Evolutionary conservation across 805 yeast species (phyloP).

Genomic region (Nakazawaea populi): DNA sequence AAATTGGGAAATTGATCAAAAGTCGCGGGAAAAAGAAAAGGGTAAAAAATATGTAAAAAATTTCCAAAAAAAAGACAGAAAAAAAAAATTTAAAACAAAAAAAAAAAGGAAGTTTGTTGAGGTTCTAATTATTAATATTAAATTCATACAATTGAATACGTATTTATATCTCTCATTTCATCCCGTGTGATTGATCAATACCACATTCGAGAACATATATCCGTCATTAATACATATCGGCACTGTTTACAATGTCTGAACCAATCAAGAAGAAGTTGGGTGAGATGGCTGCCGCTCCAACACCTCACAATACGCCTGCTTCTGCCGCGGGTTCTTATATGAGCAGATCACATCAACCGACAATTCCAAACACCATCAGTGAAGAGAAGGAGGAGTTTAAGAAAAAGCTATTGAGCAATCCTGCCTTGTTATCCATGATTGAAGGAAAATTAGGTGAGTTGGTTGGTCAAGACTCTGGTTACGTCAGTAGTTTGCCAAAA

Average conservation of each 20-base stretch:
- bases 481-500: slow-evolving; percentile 70
- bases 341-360: slow-evolving; percentile 51
- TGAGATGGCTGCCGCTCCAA: slow-evolving; percentile 88
- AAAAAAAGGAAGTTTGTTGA: too few relatives aligned
- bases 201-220: background rate
- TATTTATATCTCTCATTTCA: too few relatives aligned
- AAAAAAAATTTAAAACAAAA: too few relatives aligned
- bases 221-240: background rate
- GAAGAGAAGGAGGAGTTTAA: slow-evolving; percentile 50
- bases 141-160: background rate
- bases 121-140: background rate
- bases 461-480: slow-evolving; percentile 84
- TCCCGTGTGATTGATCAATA: too few relatives aligned
- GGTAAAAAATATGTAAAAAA: background rate
- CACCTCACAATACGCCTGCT: slow-evolving; percentile 98
- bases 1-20: background rate
- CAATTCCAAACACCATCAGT: slow-evolving; percentile 62
- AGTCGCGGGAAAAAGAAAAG: background rate
- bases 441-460: slow-evolving; percentile 82
- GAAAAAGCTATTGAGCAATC: slow-evolving; percentile 50
- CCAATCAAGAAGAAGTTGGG: slow-evolving; percentile 74
- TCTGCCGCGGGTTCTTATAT: slow-evolving; percentile 72
- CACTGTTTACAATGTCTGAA: slow-evolving; percentile 54
- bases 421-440: slow-evolving; percentile 79
- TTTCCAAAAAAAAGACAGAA: background rate